These are phyloP conservation scores for Cymbopogon citratus DNA, from an alignment of 176 grass and related monocot species.

Conservation along the genomic window DNA sequence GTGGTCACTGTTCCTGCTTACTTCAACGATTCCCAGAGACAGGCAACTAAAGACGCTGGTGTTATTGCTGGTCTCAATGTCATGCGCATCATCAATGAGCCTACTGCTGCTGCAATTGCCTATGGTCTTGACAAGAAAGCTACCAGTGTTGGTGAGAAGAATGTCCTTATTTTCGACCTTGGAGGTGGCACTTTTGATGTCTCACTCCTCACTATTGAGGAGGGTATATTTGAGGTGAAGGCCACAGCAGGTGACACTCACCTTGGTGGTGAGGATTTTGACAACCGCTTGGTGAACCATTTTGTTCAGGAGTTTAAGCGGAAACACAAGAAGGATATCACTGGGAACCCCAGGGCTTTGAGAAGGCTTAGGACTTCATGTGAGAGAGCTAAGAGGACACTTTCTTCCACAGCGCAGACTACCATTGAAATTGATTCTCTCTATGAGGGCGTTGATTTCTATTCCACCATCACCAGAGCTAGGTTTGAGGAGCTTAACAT, in stretches of 20 bases:
- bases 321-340: too few species aligned
- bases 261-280: conserved; percentile 51
- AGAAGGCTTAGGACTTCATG: too few species aligned
- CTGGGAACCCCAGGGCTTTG: too few species aligned
- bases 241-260: conserved; percentile 55
- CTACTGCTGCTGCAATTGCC: conserved; percentile 50
- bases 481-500: conserved; percentile 80
- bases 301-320: not conserved
- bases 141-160: conserved; percentile 49
- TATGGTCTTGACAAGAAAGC: conserved; percentile 58
- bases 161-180: conserved; percentile 54
- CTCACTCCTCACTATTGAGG: conserved; percentile 49
- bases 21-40: conserved; percentile 55
- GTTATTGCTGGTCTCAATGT: conserved; percentile 55
- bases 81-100: conserved; percentile 51
- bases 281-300: conserved; percentile 52
- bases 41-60: conserved; percentile 53
- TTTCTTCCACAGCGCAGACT: conserved; percentile 18
- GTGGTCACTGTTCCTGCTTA: conserved; percentile 44
- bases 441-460: too few species aligned
- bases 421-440: conserved; percentile 24
- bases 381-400: too few species aligned
- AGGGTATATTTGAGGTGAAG: conserved; percentile 58
- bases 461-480: too few species aligned
- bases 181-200: conserved; percentile 56